Evolutionary conservation across 768 basidiomycete species (phyloP).

Genomic region (Tricholoma sp.): DNA sequence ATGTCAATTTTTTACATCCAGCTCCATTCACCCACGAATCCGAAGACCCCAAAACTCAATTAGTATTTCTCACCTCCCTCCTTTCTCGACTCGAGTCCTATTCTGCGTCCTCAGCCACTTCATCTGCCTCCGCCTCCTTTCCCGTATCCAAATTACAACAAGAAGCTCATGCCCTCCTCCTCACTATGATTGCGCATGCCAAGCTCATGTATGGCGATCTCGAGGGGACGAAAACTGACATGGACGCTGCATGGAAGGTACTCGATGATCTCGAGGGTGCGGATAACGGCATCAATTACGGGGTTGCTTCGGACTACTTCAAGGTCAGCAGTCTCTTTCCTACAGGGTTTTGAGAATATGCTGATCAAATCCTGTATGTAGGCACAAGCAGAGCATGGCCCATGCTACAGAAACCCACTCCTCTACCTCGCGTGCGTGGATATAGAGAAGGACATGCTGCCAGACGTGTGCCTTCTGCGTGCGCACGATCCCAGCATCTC

Average conservation of each 20-base stretch:
- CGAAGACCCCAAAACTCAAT: slow-evolving; percentile 68
- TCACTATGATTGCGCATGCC: slow-evolving; percentile 86
- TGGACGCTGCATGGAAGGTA: slow-evolving; percentile 79
- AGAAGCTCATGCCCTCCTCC: slow-evolving; percentile 82
- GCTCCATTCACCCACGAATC: slow-evolving; percentile 3
- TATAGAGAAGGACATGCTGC: slow-evolving; percentile 67
- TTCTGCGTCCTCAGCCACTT: slow-evolving; percentile 36
- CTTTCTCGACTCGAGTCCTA: slow-evolving; percentile 53
- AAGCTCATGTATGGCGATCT: slow-evolving; percentile 87
- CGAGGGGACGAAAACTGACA: slow-evolving; percentile 82
- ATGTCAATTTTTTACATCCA: slow-evolving; percentile 4
- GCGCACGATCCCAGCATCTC: slow-evolving; percentile 92
- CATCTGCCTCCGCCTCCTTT: background rate
- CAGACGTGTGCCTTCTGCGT: slow-evolving; percentile 72
- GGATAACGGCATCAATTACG: slow-evolving; percentile 86
- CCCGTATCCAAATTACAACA: slow-evolving; percentile 19
- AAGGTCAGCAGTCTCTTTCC: slow-evolving; percentile 48
- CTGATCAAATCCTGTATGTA: slow-evolving; percentile 25
- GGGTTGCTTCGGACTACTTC: slow-evolving; percentile 92
- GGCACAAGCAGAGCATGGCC: slow-evolving; percentile 93
- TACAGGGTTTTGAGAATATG: background rate
- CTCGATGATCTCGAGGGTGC: slow-evolving; percentile 66
- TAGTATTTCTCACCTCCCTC: slow-evolving; percentile 77
- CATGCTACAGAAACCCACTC: slow-evolving; percentile 91
- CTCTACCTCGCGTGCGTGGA: slow-evolving; percentile 96